Base-by-base conservation (phyloP, 2,329 filamentous ascomycete species). In the Trichoderma sp. region DNA sequence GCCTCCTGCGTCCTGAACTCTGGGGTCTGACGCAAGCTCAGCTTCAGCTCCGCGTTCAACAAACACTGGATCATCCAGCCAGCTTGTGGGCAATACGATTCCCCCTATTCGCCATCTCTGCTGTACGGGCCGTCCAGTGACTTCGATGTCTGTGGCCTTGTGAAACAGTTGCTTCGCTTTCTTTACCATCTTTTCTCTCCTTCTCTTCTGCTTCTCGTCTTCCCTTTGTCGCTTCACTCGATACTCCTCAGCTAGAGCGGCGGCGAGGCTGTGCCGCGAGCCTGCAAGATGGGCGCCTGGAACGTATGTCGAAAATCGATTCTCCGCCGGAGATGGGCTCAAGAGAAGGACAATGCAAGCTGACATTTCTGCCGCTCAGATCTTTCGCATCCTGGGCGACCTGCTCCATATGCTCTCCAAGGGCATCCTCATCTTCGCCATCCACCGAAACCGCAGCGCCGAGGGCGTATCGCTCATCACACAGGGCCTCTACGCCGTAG, bases 381-480 rank as follows among this genome's bases (percentile, higher is more conserved):
- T 85, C 72, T 87, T 97, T 78, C 91, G 92, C 73, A 85, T 96
- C 73, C 77, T 92, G 72, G 94, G 87, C 75, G 94, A 98, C 76
- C 78, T 94, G 72, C 92, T 90, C 72, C 94, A 98, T 76, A 86
- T 92, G 52, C 82, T 88, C 56, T 95, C 93, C 65, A 97, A 97
- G 84, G 87, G 89, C 76, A 95, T 97, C 74, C 84, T 97, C 71
- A 92, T 97, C 79, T 91, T 89, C 80, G 88, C 93, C 63, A 97
- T 97, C 72, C 92, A 97, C 78, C 86, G 86, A 70, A 97, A 97
- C 75, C 86, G 86, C 74, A 95, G 90, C 76, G 90, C 93, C 55
- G 93, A 97, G 82, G 92, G 93, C 66, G 90, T 97, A 67, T 97
- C 93, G 26, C 88, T 97, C 74, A 91, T 98, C 72, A 97, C 91